These are phyloP conservation scores for Xylariaceae sp. DNA, from an alignment of 2,329 filamentous ascomycete species.

Conservation along the genomic window DNA sequence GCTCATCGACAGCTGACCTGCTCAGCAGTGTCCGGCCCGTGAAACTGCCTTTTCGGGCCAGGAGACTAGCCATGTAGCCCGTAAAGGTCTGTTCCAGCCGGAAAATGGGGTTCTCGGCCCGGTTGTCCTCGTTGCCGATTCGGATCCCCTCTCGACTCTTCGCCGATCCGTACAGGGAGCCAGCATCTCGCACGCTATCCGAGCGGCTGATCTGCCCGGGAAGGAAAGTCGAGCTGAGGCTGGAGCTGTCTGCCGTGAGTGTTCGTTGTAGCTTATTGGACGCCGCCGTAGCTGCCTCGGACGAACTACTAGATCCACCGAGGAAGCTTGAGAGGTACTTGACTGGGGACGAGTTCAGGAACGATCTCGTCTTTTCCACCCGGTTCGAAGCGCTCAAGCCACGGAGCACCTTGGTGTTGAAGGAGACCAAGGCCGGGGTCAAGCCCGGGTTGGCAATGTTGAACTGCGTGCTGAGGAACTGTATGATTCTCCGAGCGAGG, in stretches of 20 bases:
- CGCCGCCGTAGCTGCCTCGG: conserved; percentile 30
- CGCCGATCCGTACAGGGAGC: conserved; percentile 50
- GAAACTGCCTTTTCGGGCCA: conserved; percentile 81
- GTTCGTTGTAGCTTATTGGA: conserved; percentile 40
- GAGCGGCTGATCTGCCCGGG: conserved; percentile 38
- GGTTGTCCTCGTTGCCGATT: conserved; percentile 43
- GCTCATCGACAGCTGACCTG: conserved; percentile 65
- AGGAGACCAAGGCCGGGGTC: conserved; percentile 65
- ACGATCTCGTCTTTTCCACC: conserved; percentile 60
- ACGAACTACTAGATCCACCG: conserved; percentile 51
- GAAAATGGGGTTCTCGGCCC: conserved; percentile 60
- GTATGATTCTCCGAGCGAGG: conserved; percentile 67
- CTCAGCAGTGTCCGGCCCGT: conserved; percentile 71
- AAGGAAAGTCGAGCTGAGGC: conserved; percentile 35
- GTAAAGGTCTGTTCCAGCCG: conserved; percentile 80
- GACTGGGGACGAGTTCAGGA: conserved; percentile 77
- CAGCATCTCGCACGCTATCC: conserved; percentile 41
- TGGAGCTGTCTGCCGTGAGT: conserved; percentile 30
- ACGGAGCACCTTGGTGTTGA: conserved; percentile 71
- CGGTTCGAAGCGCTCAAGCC: conserved; percentile 60
- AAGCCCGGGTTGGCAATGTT: conserved; percentile 59
- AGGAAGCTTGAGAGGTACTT: conserved; percentile 85
- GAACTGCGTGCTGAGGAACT: conserved; percentile 66
- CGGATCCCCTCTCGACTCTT: conserved; percentile 42
- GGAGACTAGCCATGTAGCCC: conserved; percentile 74